Percentiles rank a stretch among this genome's conserved stretches.
These are phyloP conservation scores for Thermothielavioides terrestris DNA, from an alignment of 495 filamentous ascomycete species.

Conservation along the genomic window DNA sequence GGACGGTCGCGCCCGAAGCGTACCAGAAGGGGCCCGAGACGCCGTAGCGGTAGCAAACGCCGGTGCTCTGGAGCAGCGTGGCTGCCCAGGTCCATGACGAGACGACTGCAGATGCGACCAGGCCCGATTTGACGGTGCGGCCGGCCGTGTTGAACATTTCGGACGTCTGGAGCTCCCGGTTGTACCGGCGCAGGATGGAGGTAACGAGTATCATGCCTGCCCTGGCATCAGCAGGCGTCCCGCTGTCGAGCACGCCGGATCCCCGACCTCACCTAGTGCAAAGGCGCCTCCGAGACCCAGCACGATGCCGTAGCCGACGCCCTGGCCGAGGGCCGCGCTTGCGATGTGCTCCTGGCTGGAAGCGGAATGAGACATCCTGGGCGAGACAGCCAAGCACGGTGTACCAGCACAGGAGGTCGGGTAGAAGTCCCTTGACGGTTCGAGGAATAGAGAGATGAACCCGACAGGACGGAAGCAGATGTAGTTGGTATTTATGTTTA, in stretches of 20 bases:
- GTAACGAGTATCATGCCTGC: slow-evolving; percentile 54
- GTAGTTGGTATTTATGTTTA: too few species aligned
- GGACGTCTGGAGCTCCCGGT: slow-evolving; percentile 88
- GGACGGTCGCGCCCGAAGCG: slow-evolving; percentile 55
- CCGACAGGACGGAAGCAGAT: too few species aligned
- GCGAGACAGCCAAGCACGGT: not conserved
- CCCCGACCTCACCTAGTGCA: slow-evolving; percentile 55
- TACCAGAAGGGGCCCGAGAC: slow-evolving; percentile 95
- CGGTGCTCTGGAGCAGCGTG: slow-evolving; percentile 72
- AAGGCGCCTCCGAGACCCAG: slow-evolving; percentile 68
- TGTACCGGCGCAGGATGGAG: slow-evolving; percentile 75
- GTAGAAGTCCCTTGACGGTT: not conserved
- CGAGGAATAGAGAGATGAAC: too few species aligned
- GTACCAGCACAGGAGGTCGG: not conserved
- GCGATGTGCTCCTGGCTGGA: slow-evolving; percentile 14
- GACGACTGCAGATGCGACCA: slow-evolving; percentile 93
- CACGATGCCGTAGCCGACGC: slow-evolving; percentile 78
- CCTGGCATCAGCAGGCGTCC: not conserved
- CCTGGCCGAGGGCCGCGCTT: slow-evolving; percentile 53
- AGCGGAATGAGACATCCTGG: slow-evolving; percentile 13
- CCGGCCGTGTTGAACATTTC: slow-evolving; percentile 97
- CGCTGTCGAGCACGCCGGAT: too few species aligned
- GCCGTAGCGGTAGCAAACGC: slow-evolving; percentile 86
- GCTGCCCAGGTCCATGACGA: slow-evolving; percentile 94
- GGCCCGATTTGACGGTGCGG: slow-evolving; percentile 84